Base-by-base conservation (phyloP, 108 stramenopile genomes). In the Cylindrotheca closterium region DNA sequence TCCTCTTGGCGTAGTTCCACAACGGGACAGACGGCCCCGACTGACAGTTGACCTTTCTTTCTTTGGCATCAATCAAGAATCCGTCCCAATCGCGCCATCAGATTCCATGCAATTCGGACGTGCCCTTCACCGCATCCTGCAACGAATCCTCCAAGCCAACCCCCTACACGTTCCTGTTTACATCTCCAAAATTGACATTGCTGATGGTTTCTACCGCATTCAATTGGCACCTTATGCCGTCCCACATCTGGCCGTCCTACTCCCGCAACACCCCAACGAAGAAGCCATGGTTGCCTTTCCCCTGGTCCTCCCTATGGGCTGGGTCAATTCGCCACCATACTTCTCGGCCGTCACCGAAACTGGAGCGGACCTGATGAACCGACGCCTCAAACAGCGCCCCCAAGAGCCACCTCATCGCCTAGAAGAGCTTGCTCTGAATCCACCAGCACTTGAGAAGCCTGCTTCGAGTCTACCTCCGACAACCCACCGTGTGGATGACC, bases 281-380 rank as follows among this genome's bases (percentile, higher is more conserved):
- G 51, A 60, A 19, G 46, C 78, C 0, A 23, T 65, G 2, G 30
- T 80, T 8, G 79, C 70, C 3, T 33, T 80, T 18, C 79, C 75
- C 7, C 45, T 63, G 19, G n/a, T n/a, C n/a, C n/a, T n/a, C n/a
- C n/a, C n/a, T n/a, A n/a, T n/a, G n/a, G n/a, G n/a, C n/a, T n/a
- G 79, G 75, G 54, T 63, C 2, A 65, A 72, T 15, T 64, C 67
- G 1, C 79, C 79, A 7, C 79, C 75, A 18, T 68, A 56, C 31
- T 76, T 82, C 47, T 65, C 60, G 10, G 63, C 75, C 0, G 75
- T 61, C 32, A 74, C 79, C 21, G 75, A 81, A 62, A 77, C 74
- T 23, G 56, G 51, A 49, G 30, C 47, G 30, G 24, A 47, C 56
- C 48, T 72, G 15, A 42, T 62, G n/a, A 55, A 59, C 28, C 15